Evolutionary conservation across 805 yeast genomes (phyloP), one percentile per base, ranked within the genome.

Genomic region (Saccharomycopsis amapae): DNA sequence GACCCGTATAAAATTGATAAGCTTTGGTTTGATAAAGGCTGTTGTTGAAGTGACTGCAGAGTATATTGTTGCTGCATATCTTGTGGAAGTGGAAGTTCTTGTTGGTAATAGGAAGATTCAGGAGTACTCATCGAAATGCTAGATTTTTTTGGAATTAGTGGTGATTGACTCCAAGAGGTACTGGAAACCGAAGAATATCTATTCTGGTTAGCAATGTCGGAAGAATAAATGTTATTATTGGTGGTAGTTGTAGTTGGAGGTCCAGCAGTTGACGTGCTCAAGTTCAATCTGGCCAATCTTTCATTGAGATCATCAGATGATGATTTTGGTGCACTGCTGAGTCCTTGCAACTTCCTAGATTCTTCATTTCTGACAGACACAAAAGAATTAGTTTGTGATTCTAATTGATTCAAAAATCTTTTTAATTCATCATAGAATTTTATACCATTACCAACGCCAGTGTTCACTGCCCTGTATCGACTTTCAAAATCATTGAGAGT

Each of bases 381-480:
- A 40, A 57, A 59, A n/a, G 50, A 40, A 17, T 51, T 51, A 26
- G 56, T 50, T 25, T 57, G 56, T 5, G 37, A 19, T 40, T 56
- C 53, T 13, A 55, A 56, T 18, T 54, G 55, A 40, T 52, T 18
- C 45, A 58, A 48, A 34, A 53, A 57, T 38, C 54, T 63, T 50
- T 53, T 50, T 53, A 60, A 58, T 49, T 76, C 73, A 5, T 65
- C 62, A 60, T 90, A 90, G 57, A 86, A 85, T 9, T 64, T 69
- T 7, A 63, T 55, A 0, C 95, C 95, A 52, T 76, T 79, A 13
- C 65, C 62, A 45, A 76, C 59, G 4, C 94, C 95, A 5, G 65
- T 71, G 31, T 67, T 67, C 79, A 89, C 87, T 17, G 66, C 64
- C 5, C 72, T 67, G 54, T 71, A 73, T 1, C 87, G 80, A 5